A percentile compares a stretch with the other conserved stretches of the same genome.
These are phyloP conservation scores for Tricholoma flavovirens DNA, from an alignment of 768 basidiomycete species.

Conservation along the genomic window DNA sequence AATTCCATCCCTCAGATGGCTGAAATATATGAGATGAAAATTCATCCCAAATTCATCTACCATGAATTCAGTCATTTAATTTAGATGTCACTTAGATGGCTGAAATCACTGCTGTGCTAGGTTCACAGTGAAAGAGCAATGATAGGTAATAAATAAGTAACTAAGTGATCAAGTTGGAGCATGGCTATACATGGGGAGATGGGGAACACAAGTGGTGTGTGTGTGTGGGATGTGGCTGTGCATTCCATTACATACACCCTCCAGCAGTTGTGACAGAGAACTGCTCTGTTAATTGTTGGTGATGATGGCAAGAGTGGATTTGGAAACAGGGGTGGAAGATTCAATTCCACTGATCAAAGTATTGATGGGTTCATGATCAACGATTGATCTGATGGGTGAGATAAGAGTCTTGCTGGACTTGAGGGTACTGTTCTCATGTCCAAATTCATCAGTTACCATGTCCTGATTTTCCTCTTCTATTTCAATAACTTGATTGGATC, in stretches of 20 bases:
- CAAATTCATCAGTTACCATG: neutral
- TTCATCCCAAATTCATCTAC: too few relatives aligned
- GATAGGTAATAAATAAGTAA: neutral
- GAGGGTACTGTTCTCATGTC: neutral
- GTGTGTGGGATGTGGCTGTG: neutral
- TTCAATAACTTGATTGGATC: neutral
- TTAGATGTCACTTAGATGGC: too few relatives aligned
- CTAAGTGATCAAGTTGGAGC: neutral
- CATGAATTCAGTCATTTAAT: too few relatives aligned
- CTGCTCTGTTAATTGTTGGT: neutral
- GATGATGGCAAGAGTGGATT: neutral
- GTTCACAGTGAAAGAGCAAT: too few relatives aligned
- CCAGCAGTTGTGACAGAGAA: neutral
- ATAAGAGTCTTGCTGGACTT: neutral
- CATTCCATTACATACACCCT: neutral
- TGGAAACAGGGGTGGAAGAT: neutral
- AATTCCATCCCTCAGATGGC: too few relatives aligned
- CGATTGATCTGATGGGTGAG: neutral
- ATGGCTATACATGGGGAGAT: neutral
- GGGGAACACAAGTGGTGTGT: constrained; percentile 24
- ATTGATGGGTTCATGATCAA: neutral
- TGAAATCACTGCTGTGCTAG: too few relatives aligned
- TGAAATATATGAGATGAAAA: too few relatives aligned
- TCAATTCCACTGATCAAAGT: neutral
- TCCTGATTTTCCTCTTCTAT: neutral